Percentiles rank a stretch among this genome's conserved stretches.
phyloP scores from a whole-genome alignment of 495 filamentous ascomycete genomes.

The Emericellopsis terricola region DNA sequence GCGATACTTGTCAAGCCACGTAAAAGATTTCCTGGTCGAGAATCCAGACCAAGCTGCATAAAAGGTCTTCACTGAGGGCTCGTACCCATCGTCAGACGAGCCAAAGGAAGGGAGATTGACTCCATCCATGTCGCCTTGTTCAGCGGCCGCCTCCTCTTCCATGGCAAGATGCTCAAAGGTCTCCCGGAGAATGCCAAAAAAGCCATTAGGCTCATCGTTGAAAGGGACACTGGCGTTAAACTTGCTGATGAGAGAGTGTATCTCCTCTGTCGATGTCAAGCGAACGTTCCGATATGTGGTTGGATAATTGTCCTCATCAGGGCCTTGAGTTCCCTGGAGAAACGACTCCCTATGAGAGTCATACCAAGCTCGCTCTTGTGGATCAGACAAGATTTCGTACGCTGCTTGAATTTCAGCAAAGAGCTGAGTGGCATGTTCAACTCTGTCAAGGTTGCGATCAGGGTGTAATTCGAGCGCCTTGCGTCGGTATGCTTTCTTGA shows the following conservation, averaged over 20 bases:
- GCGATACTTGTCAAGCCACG: constrained; percentile 75
- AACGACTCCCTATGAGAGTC: constrained; percentile 83
- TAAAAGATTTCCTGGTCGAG: constrained; percentile 65
- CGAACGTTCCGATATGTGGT: constrained; percentile 44
- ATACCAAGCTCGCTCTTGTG: constrained; percentile 94
- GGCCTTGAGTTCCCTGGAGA: constrained; percentile 40
- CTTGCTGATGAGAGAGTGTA: constrained; percentile 51
- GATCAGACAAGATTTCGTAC: constrained; percentile 87
- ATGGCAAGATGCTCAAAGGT: constrained; percentile 64
- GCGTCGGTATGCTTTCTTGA: constrained; percentile 80
- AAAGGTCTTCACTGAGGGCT: constrained; percentile 56
- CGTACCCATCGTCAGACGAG: constrained; percentile 42
- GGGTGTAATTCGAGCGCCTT: constrained; percentile 91
- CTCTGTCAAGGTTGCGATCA: constrained; percentile 81
- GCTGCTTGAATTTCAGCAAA: constrained; percentile 89
- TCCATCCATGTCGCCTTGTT: constrained; percentile 37
- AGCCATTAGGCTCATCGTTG: constrained; percentile 57
- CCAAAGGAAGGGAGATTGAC: constrained; percentile 71
- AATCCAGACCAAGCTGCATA: constrained; percentile 73
- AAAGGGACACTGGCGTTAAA: constrained; percentile 64
- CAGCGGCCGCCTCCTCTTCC: constrained; percentile 58
- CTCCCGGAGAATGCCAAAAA: constrained; percentile 57
- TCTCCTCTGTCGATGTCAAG: constrained; percentile 61
- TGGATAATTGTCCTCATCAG: constrained; percentile 16
- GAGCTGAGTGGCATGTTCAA: constrained; percentile 58